Conservation (phyloP, 495 filamentous ascomycete species). For the Talaromyces trachyspermus region DNA sequence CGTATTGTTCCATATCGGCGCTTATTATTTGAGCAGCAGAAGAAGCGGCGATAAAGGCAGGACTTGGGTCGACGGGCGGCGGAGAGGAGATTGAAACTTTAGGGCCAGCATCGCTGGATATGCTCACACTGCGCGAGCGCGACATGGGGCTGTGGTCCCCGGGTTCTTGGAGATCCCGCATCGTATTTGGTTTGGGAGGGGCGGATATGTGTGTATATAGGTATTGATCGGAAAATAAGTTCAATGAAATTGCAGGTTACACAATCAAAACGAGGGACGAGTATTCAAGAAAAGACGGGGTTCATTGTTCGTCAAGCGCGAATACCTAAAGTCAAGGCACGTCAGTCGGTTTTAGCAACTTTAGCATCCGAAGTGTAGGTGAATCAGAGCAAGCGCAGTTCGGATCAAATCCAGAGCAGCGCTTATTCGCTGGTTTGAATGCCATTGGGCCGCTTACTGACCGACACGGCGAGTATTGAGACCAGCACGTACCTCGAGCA, state of each 20-base stretch:
- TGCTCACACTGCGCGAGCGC: slow-evolving; percentile 34
- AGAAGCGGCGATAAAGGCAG: slow-evolving; percentile 82
- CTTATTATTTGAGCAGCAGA: slow-evolving; percentile 90
- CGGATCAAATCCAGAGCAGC: background rate
- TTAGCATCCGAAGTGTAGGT: too few relatives aligned
- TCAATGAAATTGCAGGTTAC: too few relatives aligned
- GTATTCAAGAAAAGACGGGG: background rate
- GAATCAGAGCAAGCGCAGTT: too few relatives aligned
- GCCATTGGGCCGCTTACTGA: too few relatives aligned
- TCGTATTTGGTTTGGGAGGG: background rate
- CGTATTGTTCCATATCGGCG: slow-evolving; percentile 71
- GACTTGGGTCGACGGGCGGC: slow-evolving; percentile 68
- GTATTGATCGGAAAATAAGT: too few relatives aligned
- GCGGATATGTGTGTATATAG: background rate
- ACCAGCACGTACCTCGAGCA: background rate
- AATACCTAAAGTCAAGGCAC: too few relatives aligned
- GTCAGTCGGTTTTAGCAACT: too few relatives aligned
- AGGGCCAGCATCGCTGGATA: slow-evolving; percentile 34
- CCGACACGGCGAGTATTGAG: background rate
- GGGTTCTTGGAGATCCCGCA: background rate
- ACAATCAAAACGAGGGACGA: too few relatives aligned
- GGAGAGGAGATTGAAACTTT: slow-evolving; percentile 46
- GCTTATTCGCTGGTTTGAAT: too few relatives aligned
- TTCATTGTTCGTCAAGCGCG: too few relatives aligned
- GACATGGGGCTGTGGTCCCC: slow-evolving; percentile 28